Evolutionary conservation across 306 rosid genomes (phyloP), one percentile per base, ranked within the genome.

Genomic region (Quercus parvula): DNA sequence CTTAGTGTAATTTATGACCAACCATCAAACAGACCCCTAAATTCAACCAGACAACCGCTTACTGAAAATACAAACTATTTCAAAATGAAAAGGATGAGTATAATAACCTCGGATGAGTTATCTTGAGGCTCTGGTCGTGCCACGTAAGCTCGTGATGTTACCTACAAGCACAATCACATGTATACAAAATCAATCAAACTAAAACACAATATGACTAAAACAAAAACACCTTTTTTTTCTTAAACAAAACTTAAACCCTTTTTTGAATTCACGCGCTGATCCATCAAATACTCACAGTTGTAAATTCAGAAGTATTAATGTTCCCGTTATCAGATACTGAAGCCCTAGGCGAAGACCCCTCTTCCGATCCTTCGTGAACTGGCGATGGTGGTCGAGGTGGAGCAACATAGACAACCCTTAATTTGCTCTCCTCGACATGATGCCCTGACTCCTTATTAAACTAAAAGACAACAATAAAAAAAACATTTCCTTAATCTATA

Each of bases 321-420:
- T 85, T 88, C 19, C 95, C 97, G 52, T 90, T 91, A 78, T 94
- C 98, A 59, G 97, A 91, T 52, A 91, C 85, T 13, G 98, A 94
- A 74, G 90, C 92, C 74, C 95, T 91, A 25, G 98, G 98, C 0
- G 98, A 90, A 0, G 97, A 90, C 71, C 90, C 98, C 83, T 94
- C 98, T 63, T 94, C 98, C 0, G 98, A 91, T 71, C 92, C 98
- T 89, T 94, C 98, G 2, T 79, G 85, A 76, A 94, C 98, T 0
- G 98, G 98, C 7, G 97, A 94, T 5, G 97, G 98, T 15, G 93
- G 94, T 79, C 81, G 86, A 30, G 95, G 97, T 9, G 94, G 98
- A 83, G 92, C 77, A 76, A 91, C 95, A 86, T 94, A 94, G 79
- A 90, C 70, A 82, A 94, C 98, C 80, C 91, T 89, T 89, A 94